These are phyloP conservation scores for Sequoia sempervirens DNA, from an alignment of 75 land plant species.

Conservation along the genomic window DNA sequence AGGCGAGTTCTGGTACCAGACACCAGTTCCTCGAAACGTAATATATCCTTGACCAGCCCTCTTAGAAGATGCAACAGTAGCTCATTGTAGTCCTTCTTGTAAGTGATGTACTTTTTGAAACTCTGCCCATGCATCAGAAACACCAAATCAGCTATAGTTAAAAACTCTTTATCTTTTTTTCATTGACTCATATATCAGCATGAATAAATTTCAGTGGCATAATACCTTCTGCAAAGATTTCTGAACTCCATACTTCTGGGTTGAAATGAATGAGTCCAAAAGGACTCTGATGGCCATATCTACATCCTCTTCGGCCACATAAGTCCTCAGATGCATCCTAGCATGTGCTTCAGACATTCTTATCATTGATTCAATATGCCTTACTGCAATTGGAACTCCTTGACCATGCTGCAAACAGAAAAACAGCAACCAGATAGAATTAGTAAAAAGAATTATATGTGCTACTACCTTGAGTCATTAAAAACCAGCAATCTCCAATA, in stretches of 20 bases:
- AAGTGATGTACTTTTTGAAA: slow-evolving; percentile 91
- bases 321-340: slow-evolving; percentile 86
- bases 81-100: slow-evolving; percentile 89
- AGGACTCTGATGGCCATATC: slow-evolving; percentile 95
- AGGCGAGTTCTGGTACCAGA: slow-evolving; percentile 43
- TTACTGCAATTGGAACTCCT: slow-evolving; percentile 95
- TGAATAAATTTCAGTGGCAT: neutral
- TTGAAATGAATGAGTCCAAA: slow-evolving; percentile 91
- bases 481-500: neutral
- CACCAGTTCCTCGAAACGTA: slow-evolving; percentile 82
- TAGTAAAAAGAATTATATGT: neutral
- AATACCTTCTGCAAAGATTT: slow-evolving; percentile 88
- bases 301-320: slow-evolving; percentile 92
- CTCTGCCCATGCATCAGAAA: slow-evolving; percentile 40
- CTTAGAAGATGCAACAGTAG: slow-evolving; percentile 76
- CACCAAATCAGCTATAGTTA: neutral
- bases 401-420: slow-evolving; percentile 70
- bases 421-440: neutral
- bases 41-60: slow-evolving; percentile 78
- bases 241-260: slow-evolving; percentile 96
- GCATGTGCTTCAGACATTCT: slow-evolving; percentile 99
- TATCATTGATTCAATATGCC: slow-evolving; percentile 98
- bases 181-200: neutral
- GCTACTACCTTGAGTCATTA: neutral
- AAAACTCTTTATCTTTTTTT: neutral